Evolutionary conservation across 768 basidiomycete genomes (phyloP), one percentile per base, ranked within the genome.

Genomic region (Kwoniella shandongensis): DNA sequence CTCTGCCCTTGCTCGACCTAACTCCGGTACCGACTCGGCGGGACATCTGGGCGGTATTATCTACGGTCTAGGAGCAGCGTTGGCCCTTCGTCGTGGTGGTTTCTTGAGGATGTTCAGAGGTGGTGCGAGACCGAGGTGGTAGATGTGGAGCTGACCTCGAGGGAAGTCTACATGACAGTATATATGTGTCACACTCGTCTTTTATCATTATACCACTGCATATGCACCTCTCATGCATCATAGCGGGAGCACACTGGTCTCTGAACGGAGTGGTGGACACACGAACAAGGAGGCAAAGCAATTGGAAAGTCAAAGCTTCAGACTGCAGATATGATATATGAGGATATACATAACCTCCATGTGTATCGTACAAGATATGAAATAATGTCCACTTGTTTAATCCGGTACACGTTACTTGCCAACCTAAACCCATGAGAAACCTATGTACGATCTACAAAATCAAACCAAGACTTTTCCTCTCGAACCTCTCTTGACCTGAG

Each of bases 11-110:
- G 54, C 45, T 49, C 44, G 60, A 38, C 69, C 64, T 17, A 49
- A 51, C 18, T 64, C 70, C 3, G 59, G 58, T 8, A 73, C 71
- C 3, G 71, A 74, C 57, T 72, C 73, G 3, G 73, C 71, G 1
- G 75, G 69, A 11, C 75, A 76, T 44, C 51, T 76, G 12, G 75
- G 75, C 11, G 75, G 75, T 12, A 65, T 76, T 5, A 3, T 70
- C 17, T 68, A 69, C 15, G 75, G 75, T 36, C 42, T 76, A 6
- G 65, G 22, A 18, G 72, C 68, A 12, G 75, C 73, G 5, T 26
- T 67, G 54, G 49, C 32, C 10, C 35, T 61, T 17, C 32, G 67
- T 3, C 44, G 61, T 39, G 62, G 70, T n/a, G 60, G 71, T 26
- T 48, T 63, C 20, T 40, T 58, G 20, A 53, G 51, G 26, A 61